A percentile compares a stretch with the other conserved stretches of the same genome.
Evolutionary conservation across 352 stramenopile genomes (phyloP).

Genomic region (Phytopythium litorale): DNA sequence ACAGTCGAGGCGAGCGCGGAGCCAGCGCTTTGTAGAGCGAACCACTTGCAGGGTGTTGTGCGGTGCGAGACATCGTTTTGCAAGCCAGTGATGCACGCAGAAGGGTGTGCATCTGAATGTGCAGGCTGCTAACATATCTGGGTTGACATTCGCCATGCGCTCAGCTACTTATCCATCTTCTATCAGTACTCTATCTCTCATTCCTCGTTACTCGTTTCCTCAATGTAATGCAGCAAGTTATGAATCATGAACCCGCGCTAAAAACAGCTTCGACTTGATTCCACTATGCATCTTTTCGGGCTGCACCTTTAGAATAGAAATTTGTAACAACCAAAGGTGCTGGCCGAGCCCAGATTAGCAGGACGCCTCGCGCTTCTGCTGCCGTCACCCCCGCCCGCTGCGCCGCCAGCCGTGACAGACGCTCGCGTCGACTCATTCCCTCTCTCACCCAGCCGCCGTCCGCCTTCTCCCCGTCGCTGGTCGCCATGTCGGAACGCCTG

Average conservation of each 20-base stretch:
- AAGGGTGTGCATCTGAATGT: too few relatives aligned
- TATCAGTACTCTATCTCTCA: not conserved
- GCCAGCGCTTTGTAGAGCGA: not conserved
- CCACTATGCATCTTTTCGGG: too few relatives aligned
- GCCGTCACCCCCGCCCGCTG: not conserved
- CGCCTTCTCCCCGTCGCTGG: not conserved
- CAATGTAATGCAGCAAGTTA: not conserved
- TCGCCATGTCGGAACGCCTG: slow-evolving; percentile 47
- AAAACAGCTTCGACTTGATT: too few relatives aligned
- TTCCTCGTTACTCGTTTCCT: too few relatives aligned
- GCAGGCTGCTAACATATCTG: too few relatives aligned
- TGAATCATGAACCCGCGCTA: not conserved
- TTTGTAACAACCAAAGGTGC: not conserved
- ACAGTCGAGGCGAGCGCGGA: not conserved
- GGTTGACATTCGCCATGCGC: not conserved
- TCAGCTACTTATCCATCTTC: not conserved
- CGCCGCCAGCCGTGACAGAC: not conserved
- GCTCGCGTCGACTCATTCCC: not conserved
- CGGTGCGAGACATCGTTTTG: too few relatives aligned
- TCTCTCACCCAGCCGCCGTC: not conserved
- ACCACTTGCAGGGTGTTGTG: not conserved
- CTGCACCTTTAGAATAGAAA: not conserved
- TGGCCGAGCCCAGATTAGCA: not conserved
- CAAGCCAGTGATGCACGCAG: too few relatives aligned
- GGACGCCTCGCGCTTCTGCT: not conserved